Evolutionary conservation across 2,329 filamentous ascomycete species (phyloP).

Genomic region (Fusarium sp.): DNA sequence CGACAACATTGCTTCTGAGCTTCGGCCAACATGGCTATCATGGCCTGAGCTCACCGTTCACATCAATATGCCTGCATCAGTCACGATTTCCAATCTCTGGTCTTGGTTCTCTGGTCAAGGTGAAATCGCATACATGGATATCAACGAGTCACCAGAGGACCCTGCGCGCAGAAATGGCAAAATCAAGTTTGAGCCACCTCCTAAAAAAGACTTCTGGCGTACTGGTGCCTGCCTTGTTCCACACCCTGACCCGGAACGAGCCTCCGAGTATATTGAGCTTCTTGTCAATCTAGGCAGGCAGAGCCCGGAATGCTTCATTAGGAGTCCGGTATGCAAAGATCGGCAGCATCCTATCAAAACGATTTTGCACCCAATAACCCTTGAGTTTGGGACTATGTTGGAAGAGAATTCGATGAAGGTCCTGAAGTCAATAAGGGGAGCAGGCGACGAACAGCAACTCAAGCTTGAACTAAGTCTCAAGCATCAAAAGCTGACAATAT

Average conservation of each 20-base stretch:
- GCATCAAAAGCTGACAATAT: conserved; percentile 45
- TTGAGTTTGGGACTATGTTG: conserved; percentile 73
- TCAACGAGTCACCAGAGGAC: conserved; percentile 50
- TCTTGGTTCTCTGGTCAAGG: conserved; percentile 64
- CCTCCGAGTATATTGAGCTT: conserved; percentile 41
- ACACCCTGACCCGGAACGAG: conserved; percentile 35
- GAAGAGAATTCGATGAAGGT: conserved; percentile 66
- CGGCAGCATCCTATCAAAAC: conserved; percentile 50
- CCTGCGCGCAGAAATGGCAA: conserved; percentile 49
- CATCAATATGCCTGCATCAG: conserved; percentile 51
- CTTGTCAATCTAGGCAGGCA: conserved; percentile 4
- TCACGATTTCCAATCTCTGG: conserved; percentile 60
- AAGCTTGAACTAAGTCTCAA: conserved; percentile 49
- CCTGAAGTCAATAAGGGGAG: conserved; percentile 57
- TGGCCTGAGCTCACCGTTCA: conserved; percentile 51
- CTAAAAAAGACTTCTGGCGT: conserved; percentile 63
- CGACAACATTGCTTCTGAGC: not conserved
- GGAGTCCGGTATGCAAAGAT: conserved; percentile 33
- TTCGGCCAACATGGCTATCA: conserved; percentile 46
- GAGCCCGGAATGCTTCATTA: conserved; percentile 25
- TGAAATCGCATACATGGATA: conserved; percentile 65
- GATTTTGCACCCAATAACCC: conserved; percentile 55
- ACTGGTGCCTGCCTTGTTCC: conserved; percentile 46
- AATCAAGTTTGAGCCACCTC: conserved; percentile 70
- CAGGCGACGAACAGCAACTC: conserved; percentile 26